Conservation (phyloP, 2,329 filamentous ascomycete species). For the Fusarium euwallaceae region DNA sequence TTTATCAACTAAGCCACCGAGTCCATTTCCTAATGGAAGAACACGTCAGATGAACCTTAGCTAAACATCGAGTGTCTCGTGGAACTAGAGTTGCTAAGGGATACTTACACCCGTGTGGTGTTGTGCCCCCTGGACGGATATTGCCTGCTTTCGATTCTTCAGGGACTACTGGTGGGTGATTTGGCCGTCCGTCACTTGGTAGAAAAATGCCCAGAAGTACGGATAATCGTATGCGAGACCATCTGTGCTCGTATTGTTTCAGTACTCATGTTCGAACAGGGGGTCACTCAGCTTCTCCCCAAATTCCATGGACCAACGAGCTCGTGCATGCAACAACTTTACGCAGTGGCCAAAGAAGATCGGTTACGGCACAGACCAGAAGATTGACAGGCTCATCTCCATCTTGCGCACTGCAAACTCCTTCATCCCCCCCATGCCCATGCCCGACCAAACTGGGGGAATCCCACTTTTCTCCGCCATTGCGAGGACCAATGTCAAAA, state of each 20-base stretch:
- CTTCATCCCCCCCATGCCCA: background rate
- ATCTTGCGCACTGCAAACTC: background rate
- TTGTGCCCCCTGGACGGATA: background rate
- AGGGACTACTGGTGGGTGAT: background rate
- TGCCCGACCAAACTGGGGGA: too few relatives aligned
- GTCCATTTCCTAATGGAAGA: background rate
- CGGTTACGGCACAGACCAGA: background rate
- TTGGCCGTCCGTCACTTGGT: background rate
- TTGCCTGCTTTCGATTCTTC: background rate
- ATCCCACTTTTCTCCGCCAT: slow-evolving; percentile 20
- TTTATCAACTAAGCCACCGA: background rate
- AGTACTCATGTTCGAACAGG: background rate
- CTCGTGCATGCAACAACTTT: background rate
- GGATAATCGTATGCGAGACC: background rate
- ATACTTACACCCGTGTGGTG: background rate
- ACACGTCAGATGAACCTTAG: background rate
- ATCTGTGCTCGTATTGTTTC: background rate
- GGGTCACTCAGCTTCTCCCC: background rate
- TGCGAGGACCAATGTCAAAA: background rate
- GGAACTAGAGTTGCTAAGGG: background rate
- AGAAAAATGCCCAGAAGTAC: background rate
- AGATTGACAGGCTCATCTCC: slow-evolving; percentile 1
- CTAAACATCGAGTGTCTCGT: background rate
- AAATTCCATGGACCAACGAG: background rate
- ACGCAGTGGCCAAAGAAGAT: background rate